Base-by-base conservation (phyloP, 2,329 filamentous ascomycete genomes). In the Calonectria pteridis region DNA sequence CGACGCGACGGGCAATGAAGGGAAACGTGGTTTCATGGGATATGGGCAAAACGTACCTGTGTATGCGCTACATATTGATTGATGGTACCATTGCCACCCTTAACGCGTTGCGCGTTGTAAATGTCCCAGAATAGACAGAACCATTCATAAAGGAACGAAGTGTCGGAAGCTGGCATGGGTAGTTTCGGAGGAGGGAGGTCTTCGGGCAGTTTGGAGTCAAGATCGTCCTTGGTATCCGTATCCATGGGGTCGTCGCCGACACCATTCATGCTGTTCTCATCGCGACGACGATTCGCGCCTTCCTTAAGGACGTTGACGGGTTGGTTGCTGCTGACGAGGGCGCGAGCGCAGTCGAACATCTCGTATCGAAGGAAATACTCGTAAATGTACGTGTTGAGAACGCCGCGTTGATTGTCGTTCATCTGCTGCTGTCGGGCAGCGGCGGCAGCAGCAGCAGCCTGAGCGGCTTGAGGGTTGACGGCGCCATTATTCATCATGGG, bases 121-220 rank as follows among this genome's bases (percentile, higher is more conserved):
- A 98, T 95, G 81, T 99, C 97, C 95, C 95, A 98, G 84, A 99
- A 99, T 67, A 98, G 90, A 82, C 93, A 95, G 88, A 97, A 99
- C 97, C 97, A 99, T 81, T 98, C 97, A 79, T 95, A 94, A n/a
- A 99, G 88, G 81, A 99, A 98, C 31, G 94, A 95, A 75, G 91
- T 94, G 80, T 93, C 94, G 69, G 90, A 90, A 74, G 88, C 88
- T 63, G 90, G 90, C 82, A 88, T 89, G 16, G 93, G 92, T 7
- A 95, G 87, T 75, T 92, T 92, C 16, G 95, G 93, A 9, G 91
- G 89, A 6, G 96, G 96, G 49, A 98, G 89, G 81, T 98, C 95
- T 71, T 93, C 91, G 0, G 94, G 94, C 53, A 94, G 89, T 83
- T 96, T 96, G 65, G 89, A 84, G 77, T 94, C 93, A 73, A 93